Base-by-base conservation (phyloP, 2,329 filamentous ascomycete species). In the Aspergillus intermedius region DNA sequence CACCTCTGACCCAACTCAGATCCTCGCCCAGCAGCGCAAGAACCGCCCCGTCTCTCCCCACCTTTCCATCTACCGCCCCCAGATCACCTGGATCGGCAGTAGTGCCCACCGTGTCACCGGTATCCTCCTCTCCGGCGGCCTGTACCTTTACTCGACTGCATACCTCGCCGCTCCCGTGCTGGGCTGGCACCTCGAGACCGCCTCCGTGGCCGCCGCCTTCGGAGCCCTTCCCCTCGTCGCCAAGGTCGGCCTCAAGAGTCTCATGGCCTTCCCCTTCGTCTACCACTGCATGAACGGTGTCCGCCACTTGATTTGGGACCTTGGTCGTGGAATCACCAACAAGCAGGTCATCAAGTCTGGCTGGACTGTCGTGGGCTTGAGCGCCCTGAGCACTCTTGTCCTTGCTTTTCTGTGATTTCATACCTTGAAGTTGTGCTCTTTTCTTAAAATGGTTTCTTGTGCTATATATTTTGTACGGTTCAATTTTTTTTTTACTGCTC, bases 21-120 rank as follows among this genome's bases (percentile, higher is more conserved):
- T 95, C 72, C 88, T 96, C 66, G 84, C 80, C 62, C 76, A 82
- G 64, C 91, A 96, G 77, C 91, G 91, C 62, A 78, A 85, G 48
- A 73, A 79, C 64, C 91, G 91, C 46, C 91, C 91, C 66, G 78
- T 95, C 61, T 80, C 88, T 42, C 91, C 91, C 48, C 90, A 96
- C 68, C 81, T 96, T 54, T 69, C 74, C 64, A 91, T 94, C 80
- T 96, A 96, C 83, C 80, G 82, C 69, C 81, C 86, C 51, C 83
- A 88, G 71, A 87, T 96, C 74, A 93, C 88, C 60, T 95, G 84
- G 85, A 84, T 88, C 70, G 78, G 79, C 59, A 84, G 83, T 60
- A 82, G 77, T 49, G 78, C 88, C 72, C 87, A 90, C 76, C 89
- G 91, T 63, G 82, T 95, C 74, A 91, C 88, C n/a, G 91, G 88